Conservation (phyloP, 768 basidiomycete species). For the Rhodotorula toruloides region DNA sequence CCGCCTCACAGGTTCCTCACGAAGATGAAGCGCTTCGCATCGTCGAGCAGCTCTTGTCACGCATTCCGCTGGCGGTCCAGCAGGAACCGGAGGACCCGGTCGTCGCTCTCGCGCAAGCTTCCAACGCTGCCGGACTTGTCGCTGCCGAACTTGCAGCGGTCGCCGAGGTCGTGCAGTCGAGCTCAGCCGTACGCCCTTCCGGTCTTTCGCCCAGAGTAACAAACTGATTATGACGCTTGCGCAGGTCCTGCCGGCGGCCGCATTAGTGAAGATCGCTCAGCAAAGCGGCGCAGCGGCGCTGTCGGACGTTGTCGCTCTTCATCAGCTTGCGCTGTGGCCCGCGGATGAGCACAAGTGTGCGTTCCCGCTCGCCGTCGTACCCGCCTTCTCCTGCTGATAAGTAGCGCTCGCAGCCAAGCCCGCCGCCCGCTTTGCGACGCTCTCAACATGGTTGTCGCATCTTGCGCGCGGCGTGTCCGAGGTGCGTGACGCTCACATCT, state of each 20-base stretch:
- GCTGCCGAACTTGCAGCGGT: constrained; percentile 23
- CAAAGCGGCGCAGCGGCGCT: constrained; percentile 21
- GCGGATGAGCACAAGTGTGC: constrained; percentile 2
- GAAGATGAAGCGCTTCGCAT: constrained; percentile 6
- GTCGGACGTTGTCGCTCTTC: constrained; percentile 23
- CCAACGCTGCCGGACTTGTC: constrained; percentile 17
- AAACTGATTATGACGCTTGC: neutral
- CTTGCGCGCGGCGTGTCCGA: constrained; percentile 21
- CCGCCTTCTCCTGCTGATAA: neutral
- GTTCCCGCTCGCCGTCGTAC: neutral
- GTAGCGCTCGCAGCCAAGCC: constrained; percentile 8
- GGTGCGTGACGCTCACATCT: neutral
- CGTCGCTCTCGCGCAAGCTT: constrained; percentile 10
- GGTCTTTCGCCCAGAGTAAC: too few relatives aligned
- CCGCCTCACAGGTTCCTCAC: neutral
- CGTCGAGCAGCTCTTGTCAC: constrained; percentile 19
- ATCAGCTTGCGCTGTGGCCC: constrained; percentile 34
- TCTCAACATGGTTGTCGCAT: constrained; percentile 24
- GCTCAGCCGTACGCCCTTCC: neutral
- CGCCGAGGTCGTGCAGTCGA: constrained; percentile 3
- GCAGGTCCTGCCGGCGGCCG: constrained; percentile 8
- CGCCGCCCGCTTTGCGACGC: constrained; percentile 26
- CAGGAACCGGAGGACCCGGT: constrained; percentile 8
- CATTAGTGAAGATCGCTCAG: constrained; percentile 26
- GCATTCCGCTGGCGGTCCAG: neutral